These are phyloP conservation scores for Suillus fuscotomentosus DNA, from an alignment of 768 basidiomycete genomes.

Conservation along the genomic window DNA sequence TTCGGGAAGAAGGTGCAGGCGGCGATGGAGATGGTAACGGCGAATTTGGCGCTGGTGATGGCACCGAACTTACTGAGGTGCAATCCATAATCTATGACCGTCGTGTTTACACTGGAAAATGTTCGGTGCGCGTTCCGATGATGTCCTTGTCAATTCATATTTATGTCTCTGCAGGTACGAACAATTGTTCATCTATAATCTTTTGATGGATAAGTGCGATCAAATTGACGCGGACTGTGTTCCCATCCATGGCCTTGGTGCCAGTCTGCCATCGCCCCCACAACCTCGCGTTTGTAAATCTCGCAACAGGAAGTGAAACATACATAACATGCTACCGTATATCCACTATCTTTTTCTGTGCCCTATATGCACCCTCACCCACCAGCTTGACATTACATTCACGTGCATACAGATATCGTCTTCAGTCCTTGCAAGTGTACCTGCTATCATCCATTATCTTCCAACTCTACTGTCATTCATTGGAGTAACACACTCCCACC, in stretches of 20 bases:
- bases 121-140: no score
- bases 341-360: neutral
- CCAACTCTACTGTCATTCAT: conserved; percentile 1
- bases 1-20: no score
- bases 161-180: no score
- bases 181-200: no score
- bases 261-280: no score
- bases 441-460: conserved; percentile 2
- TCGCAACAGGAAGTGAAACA: conserved; percentile 45
- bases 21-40: conserved; percentile 48
- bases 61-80: conserved; percentile 70
- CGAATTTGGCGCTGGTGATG: conserved; percentile 58
- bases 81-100: conserved; percentile 62
- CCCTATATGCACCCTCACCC: no score
- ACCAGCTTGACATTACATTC: neutral
- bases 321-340: neutral
- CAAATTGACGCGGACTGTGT: no score
- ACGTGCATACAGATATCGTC: no score
- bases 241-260: no score
- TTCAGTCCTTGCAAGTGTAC: neutral
- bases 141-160: no score
- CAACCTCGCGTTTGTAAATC: conserved; percentile 49
- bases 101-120: no score
- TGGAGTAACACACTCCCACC: neutral
- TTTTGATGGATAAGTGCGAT: no score